Base-by-base conservation (phyloP, 208 protist genomes). In the Kentomonas sorsogonicus region DNA sequence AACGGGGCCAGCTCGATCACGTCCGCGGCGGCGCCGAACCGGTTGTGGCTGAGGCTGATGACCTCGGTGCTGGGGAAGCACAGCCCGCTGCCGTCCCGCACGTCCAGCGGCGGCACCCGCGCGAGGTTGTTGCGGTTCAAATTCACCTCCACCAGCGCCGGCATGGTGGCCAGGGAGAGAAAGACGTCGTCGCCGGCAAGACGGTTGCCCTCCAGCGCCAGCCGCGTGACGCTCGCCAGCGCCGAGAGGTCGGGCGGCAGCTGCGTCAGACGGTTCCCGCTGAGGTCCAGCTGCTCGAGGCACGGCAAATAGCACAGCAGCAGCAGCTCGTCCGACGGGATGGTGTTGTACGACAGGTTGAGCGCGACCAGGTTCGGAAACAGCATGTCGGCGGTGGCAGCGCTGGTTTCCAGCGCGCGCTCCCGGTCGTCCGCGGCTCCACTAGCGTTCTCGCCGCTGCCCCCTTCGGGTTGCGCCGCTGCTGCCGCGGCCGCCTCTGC, bases 271-370 rank as follows among this genome's bases (percentile, higher is more conserved):
- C 80, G 67, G 69, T 95, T 95, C 46, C 81, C 72, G 66, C 85
- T 93, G 29, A 95, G 60, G 59, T 95, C 85, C 0, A 95, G 72
- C 45, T 87, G 76, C 48, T 87, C 71, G 22, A 95, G 69, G 50
- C 60, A 75, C 1, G 72, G 66, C 27, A 91, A 89, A 43, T 77
- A 82, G 5, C 65, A 58, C n/a, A 95, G 51, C 34, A 83, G 53
- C 10, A 68, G 53, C 6, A 95, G 39, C 16, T 95, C 71, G 9
- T 20, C 10, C 22, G 81, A 31, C 7, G 80, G 80, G 43, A 95
- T 76, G 20, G 26, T 43, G 59, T 95, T 95, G 73, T 89, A 95
- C 16, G 89, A 89, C 30, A 95, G 66, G 63, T 95, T 90, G 30
- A 95, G 77, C 13, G 85, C 74, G 46, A 51, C 50, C 26, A 91